Evolutionary conservation across 768 basidiomycete genomes (phyloP), one percentile per base, ranked within the genome.

Genomic region (Piloderma croceum): DNA sequence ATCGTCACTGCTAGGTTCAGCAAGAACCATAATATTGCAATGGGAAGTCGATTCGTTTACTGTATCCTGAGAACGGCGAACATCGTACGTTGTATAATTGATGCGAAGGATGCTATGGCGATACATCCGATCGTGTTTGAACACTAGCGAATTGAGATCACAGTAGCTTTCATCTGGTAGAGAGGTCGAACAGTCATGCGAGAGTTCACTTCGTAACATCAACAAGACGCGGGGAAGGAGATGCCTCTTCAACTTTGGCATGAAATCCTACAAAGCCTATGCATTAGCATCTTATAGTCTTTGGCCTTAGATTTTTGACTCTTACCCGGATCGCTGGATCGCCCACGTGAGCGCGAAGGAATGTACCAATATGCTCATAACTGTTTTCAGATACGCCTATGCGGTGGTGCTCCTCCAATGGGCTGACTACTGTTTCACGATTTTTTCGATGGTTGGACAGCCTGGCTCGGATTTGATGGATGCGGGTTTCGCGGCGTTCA

Each of bases 11-110:
- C 15, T 15, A 1, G 51, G 54, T 0, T 55, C 50, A 32, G 53
- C 47, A 0, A 39, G 45, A 5, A 65, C 52, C 53, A 66, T 69
- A 12, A 76, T 38, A 27, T 71, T 53, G 1, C 54, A 24, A 7
- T 68, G 57, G 10, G 38, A 38, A 0, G 53, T 65, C 0, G 47
- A 31, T 9, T 63, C 60, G 32, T 72, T 71, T 38, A 75, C 18
- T 23, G 36, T 38, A 17, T 38, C 36, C 10, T 38, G 36, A 20
- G 19, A 40, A 17, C 41, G 33, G 3, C 44, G 44, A 34, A 45
- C 34, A 42, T 45, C 44, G 39, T 45, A 45, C 21, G 44, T 41
- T 19, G 44, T 45, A 27, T 41, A 45, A 18, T 45, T 41, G 41
- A 45, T 35, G 9, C 24, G 12, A 11, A 41, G 34, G 4, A n/a